phyloP scores from a whole-genome alignment of 2,329 filamentous ascomycete species.

The Didymella pomorum region DNA sequence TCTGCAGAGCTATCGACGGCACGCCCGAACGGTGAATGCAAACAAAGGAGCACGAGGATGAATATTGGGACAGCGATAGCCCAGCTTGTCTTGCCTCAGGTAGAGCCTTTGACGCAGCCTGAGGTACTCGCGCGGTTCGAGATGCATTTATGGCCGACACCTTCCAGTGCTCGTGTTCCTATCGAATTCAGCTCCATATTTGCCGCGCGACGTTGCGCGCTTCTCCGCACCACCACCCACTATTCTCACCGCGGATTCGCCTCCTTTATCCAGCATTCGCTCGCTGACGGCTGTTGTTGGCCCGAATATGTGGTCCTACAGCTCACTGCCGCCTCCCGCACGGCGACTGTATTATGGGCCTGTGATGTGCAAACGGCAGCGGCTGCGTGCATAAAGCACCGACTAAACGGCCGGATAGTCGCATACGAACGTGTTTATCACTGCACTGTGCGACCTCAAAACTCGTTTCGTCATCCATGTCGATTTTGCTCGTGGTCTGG shows the following conservation, averaged over 20 bases:
- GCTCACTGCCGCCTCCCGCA: not conserved
- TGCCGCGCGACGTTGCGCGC: conserved; percentile 15
- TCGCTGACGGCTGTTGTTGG: not conserved
- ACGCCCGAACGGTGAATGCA: conserved; percentile 8
- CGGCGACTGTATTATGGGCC: conserved; percentile 3
- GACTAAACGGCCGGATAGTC: conserved; percentile 7
- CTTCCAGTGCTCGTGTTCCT: conserved; percentile 12
- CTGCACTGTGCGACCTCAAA: conserved; percentile 12
- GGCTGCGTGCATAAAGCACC: conserved; percentile 15
- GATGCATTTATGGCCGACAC: conserved; percentile 7
- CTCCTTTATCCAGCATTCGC: not conserved
- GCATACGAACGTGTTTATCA: conserved; percentile 18
- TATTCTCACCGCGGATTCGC: not conserved
- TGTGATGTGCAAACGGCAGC: conserved; percentile 12
- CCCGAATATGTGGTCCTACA: conserved; percentile 6
- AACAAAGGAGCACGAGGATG: conserved; percentile 17
- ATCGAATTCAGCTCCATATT: conserved; percentile 4
- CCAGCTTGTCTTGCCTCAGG: conserved; percentile 11
- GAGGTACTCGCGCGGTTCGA: conserved; percentile 12
- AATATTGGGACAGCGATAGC: not conserved
- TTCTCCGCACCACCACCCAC: conserved; percentile 17
- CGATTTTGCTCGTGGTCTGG: conserved; percentile 19
- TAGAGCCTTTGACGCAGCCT: conserved; percentile 10
- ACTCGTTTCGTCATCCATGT: conserved; percentile 12
- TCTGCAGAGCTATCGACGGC: conserved; percentile 10